phyloP scores from a whole-genome alignment of 2,329 filamentous ascomycete genomes.

The Aureobasidium namibiae region DNA sequence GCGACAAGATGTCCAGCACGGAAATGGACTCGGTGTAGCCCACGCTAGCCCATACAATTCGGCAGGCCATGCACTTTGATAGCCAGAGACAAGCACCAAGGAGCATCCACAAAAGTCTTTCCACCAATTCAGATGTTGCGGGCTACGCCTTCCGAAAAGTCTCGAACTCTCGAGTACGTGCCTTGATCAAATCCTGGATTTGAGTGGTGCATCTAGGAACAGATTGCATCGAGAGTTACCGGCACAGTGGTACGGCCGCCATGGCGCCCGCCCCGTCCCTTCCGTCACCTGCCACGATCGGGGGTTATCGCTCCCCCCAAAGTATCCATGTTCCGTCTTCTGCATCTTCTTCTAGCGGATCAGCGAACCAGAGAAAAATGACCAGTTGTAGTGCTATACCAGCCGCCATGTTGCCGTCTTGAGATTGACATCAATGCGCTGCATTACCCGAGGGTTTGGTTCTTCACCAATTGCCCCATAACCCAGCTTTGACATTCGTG shows the following conservation, averaged over 20 bases:
- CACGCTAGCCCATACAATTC: not conserved
- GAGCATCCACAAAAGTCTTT: not conserved
- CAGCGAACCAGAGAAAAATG: not conserved
- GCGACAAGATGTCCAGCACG: not conserved
- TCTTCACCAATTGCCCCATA: not conserved
- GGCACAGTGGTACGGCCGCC: not conserved
- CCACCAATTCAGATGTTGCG: not conserved
- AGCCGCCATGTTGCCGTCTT: not conserved
- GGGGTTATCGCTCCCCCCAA: not conserved
- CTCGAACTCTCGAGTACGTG: not conserved
- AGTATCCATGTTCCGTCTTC: not conserved
- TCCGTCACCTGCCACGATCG: not conserved
- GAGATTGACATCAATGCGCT: not conserved
- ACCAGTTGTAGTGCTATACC: not conserved
- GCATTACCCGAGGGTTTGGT: not conserved
- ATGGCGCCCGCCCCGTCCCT: not conserved
- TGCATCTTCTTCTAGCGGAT: not conserved
- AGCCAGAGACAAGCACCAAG: not conserved
- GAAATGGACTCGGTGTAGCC: not conserved
- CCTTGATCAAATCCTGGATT: not conserved
- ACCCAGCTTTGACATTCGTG: not conserved
- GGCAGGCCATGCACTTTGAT: slow-evolving; percentile 6
- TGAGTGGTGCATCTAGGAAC: slow-evolving; percentile 1
- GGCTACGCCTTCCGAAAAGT: not conserved
- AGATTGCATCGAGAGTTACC: not conserved